Evolutionary conservation across 148 eudicot genomes (phyloP), one percentile per base, ranked within the genome.

Genomic region (Camellia sinensis): DNA sequence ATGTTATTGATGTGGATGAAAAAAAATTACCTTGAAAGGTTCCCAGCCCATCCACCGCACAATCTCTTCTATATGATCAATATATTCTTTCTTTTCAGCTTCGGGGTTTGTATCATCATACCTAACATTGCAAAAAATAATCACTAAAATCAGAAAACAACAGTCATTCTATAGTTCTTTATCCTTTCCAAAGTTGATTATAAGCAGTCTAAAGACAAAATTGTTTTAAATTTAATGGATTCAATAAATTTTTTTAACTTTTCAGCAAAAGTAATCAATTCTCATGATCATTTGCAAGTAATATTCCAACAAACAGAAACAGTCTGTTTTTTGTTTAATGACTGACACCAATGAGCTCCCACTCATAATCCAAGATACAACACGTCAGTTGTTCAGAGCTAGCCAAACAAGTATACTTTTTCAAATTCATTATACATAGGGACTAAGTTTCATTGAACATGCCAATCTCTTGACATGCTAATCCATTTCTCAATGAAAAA

Each of bases 31-130:
- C 94, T 96, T 92, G 85, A 83, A 87, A 65, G 99, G 99, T 81
- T 91, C 85, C 99, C 99, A 96, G 44, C 99, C 99, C 95, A 96
- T 93, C 99, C 99, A 96, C 65, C 82, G 73, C 37, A 96, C 98
- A 80, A 93, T 96, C 82, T 96, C 98, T 85, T 89, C 82, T 52
- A 89, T 89, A 80, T 89, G 92, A 87, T 89, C 90, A 56, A 89
- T 87, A 71, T 89, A 89, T 84, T 96, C 98, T 84, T 90, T 84
- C 87, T 92, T 93, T 85, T 96, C 99, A 69, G 99, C 99, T 82
- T 96, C 99, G 18, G 98, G 99, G 67, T 96, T 96, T 76, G 99
- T 96, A 86, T 96, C 99, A 84, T 96, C 99, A 85, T 82, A 96
- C 92, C 99, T 96, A 81, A 5, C 77, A 71, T 48, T 71, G 74